Percentiles rank a stretch among this genome's conserved stretches.
These are phyloP conservation scores for Solanum corneliomulleri DNA, from an alignment of 257 asterid species.

Conservation along the genomic window DNA sequence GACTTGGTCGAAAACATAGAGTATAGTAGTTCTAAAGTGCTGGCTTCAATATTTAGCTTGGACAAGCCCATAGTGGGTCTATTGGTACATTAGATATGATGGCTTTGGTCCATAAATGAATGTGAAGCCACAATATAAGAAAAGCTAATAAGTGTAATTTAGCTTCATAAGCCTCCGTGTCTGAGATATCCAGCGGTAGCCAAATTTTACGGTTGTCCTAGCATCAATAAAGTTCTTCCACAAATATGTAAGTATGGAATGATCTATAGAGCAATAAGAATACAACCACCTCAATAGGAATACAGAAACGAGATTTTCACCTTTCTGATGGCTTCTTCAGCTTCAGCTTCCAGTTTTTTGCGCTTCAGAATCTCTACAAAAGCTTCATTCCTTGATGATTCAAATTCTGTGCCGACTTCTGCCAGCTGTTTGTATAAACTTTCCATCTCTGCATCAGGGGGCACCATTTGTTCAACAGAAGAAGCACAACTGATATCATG, in stretches of 20 bases:
- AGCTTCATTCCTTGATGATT: conserved; percentile 34
- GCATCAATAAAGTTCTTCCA: neutral
- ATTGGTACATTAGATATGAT: neutral
- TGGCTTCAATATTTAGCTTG: neutral
- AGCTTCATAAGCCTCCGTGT: neutral
- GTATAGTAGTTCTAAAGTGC: neutral
- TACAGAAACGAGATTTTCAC: conserved; percentile 12
- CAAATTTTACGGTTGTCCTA: neutral
- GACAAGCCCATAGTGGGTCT: neutral
- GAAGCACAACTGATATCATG: conserved; percentile 16
- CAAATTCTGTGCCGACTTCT: conserved; percentile 27
- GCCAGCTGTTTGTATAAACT: conserved; percentile 21
- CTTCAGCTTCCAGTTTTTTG: conserved; percentile 39
- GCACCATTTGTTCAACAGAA: conserved; percentile 13
- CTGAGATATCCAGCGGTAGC: neutral
- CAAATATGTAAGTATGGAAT: neutral
- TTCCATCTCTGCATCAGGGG: conserved; percentile 20
- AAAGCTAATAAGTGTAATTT: neutral
- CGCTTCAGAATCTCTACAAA: conserved; percentile 23
- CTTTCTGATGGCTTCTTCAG: conserved; percentile 35
- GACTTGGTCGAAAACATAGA: neutral
- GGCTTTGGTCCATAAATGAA: neutral
- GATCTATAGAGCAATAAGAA: neutral
- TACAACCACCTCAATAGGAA: neutral
- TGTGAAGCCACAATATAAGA: neutral